A percentile compares a stretch with the other conserved stretches of the same genome.
Evolutionary conservation across 768 basidiomycete species (phyloP).

Genomic region (Mrakia frigida): DNA sequence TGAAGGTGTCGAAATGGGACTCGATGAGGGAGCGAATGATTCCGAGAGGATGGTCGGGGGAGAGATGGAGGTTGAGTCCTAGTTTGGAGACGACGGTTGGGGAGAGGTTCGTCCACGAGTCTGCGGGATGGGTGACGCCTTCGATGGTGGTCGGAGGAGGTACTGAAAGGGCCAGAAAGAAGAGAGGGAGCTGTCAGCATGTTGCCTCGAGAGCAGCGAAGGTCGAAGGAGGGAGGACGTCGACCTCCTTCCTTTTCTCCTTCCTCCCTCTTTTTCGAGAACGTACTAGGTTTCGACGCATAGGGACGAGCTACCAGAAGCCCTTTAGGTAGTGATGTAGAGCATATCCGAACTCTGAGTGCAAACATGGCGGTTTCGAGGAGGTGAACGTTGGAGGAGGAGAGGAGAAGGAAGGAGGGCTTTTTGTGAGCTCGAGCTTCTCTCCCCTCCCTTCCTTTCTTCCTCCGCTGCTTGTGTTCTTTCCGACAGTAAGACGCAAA

Average conservation of each 20-base stretch:
- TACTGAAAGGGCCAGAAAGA: neutral
- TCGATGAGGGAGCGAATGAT: slow-evolving; percentile 81
- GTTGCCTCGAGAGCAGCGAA: neutral
- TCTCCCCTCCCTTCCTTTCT: too few species aligned
- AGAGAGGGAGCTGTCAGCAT: neutral
- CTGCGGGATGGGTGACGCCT: slow-evolving; percentile 56
- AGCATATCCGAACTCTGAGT: neutral
- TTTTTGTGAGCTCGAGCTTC: too few species aligned
- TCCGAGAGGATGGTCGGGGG: slow-evolving; percentile 74
- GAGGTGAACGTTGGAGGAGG: neutral
- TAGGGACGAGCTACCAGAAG: neutral
- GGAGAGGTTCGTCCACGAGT: slow-evolving; percentile 77
- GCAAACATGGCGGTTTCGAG: neutral
- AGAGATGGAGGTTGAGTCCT: slow-evolving; percentile 65
- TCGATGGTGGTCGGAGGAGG: slow-evolving; percentile 35
- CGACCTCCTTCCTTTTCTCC: neutral
- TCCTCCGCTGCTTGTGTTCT: too few species aligned
- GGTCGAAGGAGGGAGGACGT: neutral
- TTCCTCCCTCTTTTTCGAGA: neutral
- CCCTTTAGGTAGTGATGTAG: neutral
- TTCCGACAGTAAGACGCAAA: too few species aligned
- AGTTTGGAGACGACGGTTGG: slow-evolving; percentile 78
- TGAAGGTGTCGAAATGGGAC: slow-evolving; percentile 68
- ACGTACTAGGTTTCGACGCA: neutral
- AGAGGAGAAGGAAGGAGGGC: neutral